Base-by-base conservation (phyloP, 2,329 filamentous ascomycete genomes). In the Clarireedia hainanense region DNA sequence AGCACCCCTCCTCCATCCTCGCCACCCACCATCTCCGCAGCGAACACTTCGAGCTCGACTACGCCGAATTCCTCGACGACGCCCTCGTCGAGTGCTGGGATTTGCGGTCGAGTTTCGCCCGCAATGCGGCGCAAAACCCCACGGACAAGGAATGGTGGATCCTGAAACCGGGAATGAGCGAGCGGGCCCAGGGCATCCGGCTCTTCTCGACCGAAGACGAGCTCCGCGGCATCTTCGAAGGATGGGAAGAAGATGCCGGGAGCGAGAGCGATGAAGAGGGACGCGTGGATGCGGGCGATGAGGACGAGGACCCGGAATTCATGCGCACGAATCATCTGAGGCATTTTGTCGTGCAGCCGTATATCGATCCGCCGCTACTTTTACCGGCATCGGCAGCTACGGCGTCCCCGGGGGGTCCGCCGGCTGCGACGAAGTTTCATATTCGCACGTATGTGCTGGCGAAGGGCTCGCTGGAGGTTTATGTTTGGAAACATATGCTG, bases 111-210 rank as follows among this genome's bases (percentile, higher is more conserved):
- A 91, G 88, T 63, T 79, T 95, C 70, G 80, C 81, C 34, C 77
- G 76, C 47, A 96, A 96, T 64, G 81, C 80, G 63, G 81, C 80
- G 47, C 72, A 30, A 20, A 20, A 20, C 20, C 20, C 20, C 20
- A 70, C 15, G 70, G 66, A 24, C 52, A 59, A 7, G 37, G 84
- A 95, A 69, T 99, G 92, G 92, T 99, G 94, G 94, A 97, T 99
- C 62, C 72, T 99, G 58, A 99, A 99, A 73, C 92, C 94, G 0
- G 88, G 92, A 7, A 97, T 99, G 94, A 96, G 90, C 70, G 94
- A 99, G 69, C 81, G 92, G 24, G 94, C 92, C 0, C 91, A 96
- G 69, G 94, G 94, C 1, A 96, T 99, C 57, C 76, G 89, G 40
- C 75, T 99, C 0, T 99, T 99, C 71, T 88, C 83, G 64, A 89